These are phyloP conservation scores for Serendipita vermifera DNA, from an alignment of 768 basidiomycete species.

Conservation along the genomic window DNA sequence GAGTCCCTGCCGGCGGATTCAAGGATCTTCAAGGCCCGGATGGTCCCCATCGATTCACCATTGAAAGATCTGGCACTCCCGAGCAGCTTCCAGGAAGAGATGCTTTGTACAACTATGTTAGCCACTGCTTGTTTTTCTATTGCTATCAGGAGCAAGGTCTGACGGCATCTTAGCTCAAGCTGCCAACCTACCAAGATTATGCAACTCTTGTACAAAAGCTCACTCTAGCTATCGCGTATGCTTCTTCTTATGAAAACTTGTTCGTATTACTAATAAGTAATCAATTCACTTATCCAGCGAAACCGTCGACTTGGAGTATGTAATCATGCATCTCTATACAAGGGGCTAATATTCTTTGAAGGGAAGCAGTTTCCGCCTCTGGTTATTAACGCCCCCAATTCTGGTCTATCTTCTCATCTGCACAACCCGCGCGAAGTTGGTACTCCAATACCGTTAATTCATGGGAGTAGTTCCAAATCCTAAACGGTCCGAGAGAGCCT, in stretches of 20 bases:
- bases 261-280: no score
- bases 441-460: no score
- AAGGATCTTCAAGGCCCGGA: constrained; percentile 90
- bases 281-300: no score
- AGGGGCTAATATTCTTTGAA: no score
- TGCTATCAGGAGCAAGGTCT: neutral
- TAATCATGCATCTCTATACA: no score
- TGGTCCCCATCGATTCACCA: constrained; percentile 84
- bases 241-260: constrained; percentile 14
- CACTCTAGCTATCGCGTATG: constrained; percentile 70
- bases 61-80: constrained; percentile 88
- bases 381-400: no score
- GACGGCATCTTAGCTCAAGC: constrained; percentile 41
- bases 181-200: constrained; percentile 82
- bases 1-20: constrained; percentile 84
- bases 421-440: no score
- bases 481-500: no score
- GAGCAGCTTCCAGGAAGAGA: constrained; percentile 78
- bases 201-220: constrained; percentile 78
- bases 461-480: no score
- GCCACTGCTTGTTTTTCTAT: neutral
- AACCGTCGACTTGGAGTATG: no score
- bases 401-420: no score
- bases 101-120: constrained; percentile 71
- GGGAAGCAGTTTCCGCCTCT: no score